Base-by-base conservation (phyloP, 352 stramenopile species). In the Pythium volutum region DNA sequence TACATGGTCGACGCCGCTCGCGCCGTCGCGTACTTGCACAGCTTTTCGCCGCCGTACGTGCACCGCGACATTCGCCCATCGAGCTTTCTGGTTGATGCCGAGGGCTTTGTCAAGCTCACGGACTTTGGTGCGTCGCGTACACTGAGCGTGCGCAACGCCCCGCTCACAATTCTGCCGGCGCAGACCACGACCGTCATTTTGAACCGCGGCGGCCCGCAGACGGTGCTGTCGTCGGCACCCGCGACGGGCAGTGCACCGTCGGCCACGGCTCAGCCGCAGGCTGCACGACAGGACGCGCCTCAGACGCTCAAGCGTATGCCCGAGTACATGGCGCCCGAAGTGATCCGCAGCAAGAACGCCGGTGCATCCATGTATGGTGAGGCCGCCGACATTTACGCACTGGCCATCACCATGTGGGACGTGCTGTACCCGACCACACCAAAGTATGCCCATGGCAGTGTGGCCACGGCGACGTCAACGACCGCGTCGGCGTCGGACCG, bases 291-390 rank as follows among this genome's bases (percentile, higher is more conserved):
- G 14, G 27, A 59, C 14, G 26, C 18, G 6, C 18, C 26, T 14
- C n/a, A 25, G 11, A 52, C 8, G 4, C 56, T 81, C 25, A 70
- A 75, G 20, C 74, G 72, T 18, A 81, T 72, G 1, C 59, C 76
- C 12, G 60, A 77, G 25, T 84, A 83, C 64, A 82, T 87, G 78
- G 78, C 78, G 9, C 78, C 78, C 3, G 78, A 88, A 45, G 54
- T 88, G 2, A 79, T 88, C 49, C 64, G 68, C 38, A 70, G 66
- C 46, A 36, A 49, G 14, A 43, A 48, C 18, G 59, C 49, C 4
- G 66, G 66, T 5, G 22, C 59, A 5, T 61, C 63, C 1, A 41
- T 39, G n/a, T 87, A 84, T 43, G 64, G 52, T 36, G 74, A 85
- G 26, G 64, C 66, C 0, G 71, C 74, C 15, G 77, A 87, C 23